Conservation (phyloP, 768 basidiomycete genomes). For the Lactifluus rugatus region DNA sequence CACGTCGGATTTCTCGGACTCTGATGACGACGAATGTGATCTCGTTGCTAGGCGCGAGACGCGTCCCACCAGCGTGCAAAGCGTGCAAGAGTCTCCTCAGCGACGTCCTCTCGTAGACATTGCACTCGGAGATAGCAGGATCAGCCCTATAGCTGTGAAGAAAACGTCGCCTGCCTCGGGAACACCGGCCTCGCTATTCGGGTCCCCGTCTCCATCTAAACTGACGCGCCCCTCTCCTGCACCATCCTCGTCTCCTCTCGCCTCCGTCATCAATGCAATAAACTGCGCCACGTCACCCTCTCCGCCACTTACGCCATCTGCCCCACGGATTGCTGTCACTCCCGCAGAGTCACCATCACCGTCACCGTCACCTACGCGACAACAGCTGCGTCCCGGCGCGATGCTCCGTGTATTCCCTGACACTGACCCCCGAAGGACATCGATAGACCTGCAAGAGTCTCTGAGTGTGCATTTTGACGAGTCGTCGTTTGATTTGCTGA, state of each 20-base stretch:
- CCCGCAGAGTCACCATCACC: constrained; percentile 7
- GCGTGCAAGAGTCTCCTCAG: background rate
- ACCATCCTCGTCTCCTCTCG: constrained; percentile 21
- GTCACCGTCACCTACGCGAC: constrained; percentile 12
- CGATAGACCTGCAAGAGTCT: constrained; percentile 15
- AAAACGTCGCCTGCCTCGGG: background rate
- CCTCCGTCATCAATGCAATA: constrained; percentile 19
- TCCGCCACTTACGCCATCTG: background rate
- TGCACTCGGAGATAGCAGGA: constrained; percentile 8
- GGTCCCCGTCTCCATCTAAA: constrained; percentile 3
- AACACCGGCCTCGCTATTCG: background rate
- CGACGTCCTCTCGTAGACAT: constrained; percentile 20
- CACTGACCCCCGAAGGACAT: constrained; percentile 7
- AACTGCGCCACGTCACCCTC: constrained; percentile 9
- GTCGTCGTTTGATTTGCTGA: constrained; percentile 19
- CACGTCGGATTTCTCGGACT: background rate
- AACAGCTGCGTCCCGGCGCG: background rate
- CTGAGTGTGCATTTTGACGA: constrained; percentile 18
- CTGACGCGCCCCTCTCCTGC: constrained; percentile 25
- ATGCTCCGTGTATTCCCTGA: background rate
- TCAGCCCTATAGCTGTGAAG: background rate
- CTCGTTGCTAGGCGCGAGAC: background rate
- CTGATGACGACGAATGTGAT: background rate
- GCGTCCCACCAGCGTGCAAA: background rate
- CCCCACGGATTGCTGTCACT: constrained; percentile 8